Conservation (phyloP, 768 basidiomycete genomes). For the Serendipita sp. region DNA sequence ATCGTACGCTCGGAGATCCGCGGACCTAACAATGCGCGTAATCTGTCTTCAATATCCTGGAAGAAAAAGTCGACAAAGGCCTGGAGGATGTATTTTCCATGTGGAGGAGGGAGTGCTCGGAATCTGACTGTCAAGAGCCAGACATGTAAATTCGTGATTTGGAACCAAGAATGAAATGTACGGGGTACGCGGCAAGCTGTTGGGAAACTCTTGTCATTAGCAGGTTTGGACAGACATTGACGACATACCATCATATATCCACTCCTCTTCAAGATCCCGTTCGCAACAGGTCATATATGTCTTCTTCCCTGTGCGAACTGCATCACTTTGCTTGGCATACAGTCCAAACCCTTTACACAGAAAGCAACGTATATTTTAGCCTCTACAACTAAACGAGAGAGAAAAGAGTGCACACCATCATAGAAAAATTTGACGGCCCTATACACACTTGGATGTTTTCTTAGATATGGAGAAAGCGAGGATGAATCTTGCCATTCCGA, state of each 20-base stretch:
- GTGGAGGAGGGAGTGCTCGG: slow-evolving; percentile 55
- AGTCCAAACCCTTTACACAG: neutral
- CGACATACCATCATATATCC: neutral
- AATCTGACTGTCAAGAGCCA: slow-evolving; percentile 82
- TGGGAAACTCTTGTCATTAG: neutral
- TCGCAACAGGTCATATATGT: neutral
- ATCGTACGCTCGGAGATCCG: slow-evolving; percentile 53
- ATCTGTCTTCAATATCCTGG: slow-evolving; percentile 78
- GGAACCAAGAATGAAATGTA: slow-evolving; percentile 96
- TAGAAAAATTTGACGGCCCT: slow-evolving; percentile 25
- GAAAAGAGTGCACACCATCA: slow-evolving; percentile 19
- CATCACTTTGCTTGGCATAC: slow-evolving; percentile 2
- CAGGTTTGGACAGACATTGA: neutral
- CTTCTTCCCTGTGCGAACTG: neutral
- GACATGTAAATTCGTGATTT: slow-evolving; percentile 78
- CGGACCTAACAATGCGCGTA: slow-evolving; percentile 59
- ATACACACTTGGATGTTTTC: slow-evolving; percentile 20
- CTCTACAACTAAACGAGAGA: neutral
- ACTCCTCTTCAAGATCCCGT: neutral
- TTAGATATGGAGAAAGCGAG: neutral
- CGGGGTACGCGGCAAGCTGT: slow-evolving; percentile 72
- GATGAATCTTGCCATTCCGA: slow-evolving; percentile 1
- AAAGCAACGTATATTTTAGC: neutral
- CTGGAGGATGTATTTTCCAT: slow-evolving; percentile 57
- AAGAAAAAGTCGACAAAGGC: slow-evolving; percentile 89